A percentile compares a stretch with the other conserved stretches of the same genome.
These are phyloP conservation scores for Taphrina sp. DNA, from an alignment of 1,139 yeast species.

Conservation along the genomic window DNA sequence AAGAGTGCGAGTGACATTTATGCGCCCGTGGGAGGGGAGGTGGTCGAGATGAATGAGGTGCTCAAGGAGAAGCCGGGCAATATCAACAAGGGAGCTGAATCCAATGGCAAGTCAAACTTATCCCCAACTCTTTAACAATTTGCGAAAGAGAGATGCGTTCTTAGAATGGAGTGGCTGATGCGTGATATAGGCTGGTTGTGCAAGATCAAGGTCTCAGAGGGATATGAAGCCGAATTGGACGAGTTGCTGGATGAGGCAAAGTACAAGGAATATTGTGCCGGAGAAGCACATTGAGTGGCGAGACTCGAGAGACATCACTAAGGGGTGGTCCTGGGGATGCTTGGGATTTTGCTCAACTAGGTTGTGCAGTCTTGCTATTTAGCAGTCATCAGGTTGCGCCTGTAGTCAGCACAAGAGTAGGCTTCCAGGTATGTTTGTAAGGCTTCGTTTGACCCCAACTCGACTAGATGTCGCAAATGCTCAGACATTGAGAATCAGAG, in stretches of 20 bases:
- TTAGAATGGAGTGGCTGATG: neutral
- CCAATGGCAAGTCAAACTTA: conserved; percentile 11
- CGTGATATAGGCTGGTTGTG: conserved; percentile 94
- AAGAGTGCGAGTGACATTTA: conserved; percentile 93
- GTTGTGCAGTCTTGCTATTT: too few relatives aligned
- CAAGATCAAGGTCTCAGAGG: conserved; percentile 58
- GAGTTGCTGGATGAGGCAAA: conserved; percentile 56
- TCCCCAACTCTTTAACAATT: neutral
- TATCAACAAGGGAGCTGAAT: conserved; percentile 72
- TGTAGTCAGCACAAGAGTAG: too few relatives aligned
- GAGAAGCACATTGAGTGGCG: conserved; percentile 4
- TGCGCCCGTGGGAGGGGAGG: conserved; percentile 78
- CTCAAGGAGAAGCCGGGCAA: conserved; percentile 72
- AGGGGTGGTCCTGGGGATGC: too few relatives aligned
- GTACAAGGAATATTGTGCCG: conserved; percentile 46
- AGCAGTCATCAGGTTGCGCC: too few relatives aligned
- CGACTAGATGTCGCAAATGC: too few relatives aligned
- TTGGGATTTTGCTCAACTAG: too few relatives aligned
- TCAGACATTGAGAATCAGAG: too few relatives aligned
- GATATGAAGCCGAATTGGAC: conserved; percentile 45
- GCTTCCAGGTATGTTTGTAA: too few relatives aligned
- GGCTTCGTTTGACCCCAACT: too few relatives aligned
- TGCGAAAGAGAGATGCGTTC: neutral
- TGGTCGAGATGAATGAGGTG: conserved; percentile 65
- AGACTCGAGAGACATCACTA: too few relatives aligned